A percentile compares a stretch with the other conserved stretches of the same genome.
phyloP scores from a whole-genome alignment of 2,329 filamentous ascomycete genomes.

The Acephala macrosclerotiorum region DNA sequence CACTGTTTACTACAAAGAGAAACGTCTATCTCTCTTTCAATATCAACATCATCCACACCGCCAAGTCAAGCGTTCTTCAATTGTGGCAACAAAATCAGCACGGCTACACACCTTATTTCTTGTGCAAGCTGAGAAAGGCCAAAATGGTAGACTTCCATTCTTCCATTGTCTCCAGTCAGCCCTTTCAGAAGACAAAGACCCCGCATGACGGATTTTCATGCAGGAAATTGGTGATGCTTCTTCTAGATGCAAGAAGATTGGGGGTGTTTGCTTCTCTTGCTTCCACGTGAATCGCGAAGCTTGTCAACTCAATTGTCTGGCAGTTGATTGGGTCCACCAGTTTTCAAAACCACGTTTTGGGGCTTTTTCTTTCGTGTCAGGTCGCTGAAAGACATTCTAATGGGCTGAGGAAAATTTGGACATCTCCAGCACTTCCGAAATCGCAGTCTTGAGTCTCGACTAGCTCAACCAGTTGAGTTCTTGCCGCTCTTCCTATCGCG shows the following conservation, averaged over 20 bases:
- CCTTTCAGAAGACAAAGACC: too few species aligned
- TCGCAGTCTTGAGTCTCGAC: background rate
- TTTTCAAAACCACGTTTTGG: background rate
- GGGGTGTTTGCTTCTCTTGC: background rate
- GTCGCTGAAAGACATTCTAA: background rate
- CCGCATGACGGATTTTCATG: background rate
- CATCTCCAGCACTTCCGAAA: background rate
- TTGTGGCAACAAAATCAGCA: background rate
- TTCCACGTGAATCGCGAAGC: background rate
- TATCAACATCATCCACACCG: background rate
- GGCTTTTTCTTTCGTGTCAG: background rate
- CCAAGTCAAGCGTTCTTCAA: slow-evolving; percentile 2
- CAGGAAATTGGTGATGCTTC: background rate
- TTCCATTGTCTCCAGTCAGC: background rate
- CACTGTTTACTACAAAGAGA: background rate
- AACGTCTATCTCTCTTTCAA: background rate
- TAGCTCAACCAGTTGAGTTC: too few species aligned
- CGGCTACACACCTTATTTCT: background rate
- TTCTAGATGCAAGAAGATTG: too few species aligned
- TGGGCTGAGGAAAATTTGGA: background rate
- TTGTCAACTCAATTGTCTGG: background rate
- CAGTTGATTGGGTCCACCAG: background rate
- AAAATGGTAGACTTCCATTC: background rate
- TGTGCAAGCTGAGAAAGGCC: background rate
- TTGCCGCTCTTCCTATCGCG: background rate